These are phyloP conservation scores for Notholithocarpus densiflorus DNA, from an alignment of 306 rosid species.

Conservation along the genomic window DNA sequence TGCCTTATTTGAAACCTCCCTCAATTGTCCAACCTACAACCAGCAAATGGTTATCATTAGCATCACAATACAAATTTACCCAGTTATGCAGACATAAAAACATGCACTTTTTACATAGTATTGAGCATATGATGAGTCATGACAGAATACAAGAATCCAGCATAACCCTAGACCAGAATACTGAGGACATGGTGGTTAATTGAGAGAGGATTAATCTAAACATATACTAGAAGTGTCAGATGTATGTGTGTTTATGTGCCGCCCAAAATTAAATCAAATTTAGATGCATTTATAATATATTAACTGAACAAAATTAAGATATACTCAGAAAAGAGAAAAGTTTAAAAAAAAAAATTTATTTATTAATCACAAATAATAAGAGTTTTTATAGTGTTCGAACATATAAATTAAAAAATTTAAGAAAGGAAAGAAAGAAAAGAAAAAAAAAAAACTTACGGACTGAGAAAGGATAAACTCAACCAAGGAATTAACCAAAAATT, in stretches of 20 bases:
- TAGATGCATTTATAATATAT: not conserved
- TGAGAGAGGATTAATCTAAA: not conserved
- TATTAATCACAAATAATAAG: too few species aligned
- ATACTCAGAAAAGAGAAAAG: not conserved
- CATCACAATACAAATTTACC: not conserved
- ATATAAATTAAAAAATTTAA: not conserved
- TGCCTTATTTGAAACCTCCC: constrained; percentile 66
- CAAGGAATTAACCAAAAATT: not conserved
- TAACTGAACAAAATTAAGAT: not conserved
- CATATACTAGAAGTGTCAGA: not conserved
- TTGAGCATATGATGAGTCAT: not conserved
- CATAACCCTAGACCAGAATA: not conserved
- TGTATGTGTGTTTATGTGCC: not conserved
- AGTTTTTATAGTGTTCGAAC: too few species aligned
- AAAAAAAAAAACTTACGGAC: not conserved
- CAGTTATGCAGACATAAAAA: not conserved
- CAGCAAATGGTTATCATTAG: constrained; percentile 9
- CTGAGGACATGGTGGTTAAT: not conserved
- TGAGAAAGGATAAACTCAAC: not conserved
- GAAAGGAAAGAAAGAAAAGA: not conserved
- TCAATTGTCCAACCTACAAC: constrained; percentile 79
- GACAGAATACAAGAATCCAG: not conserved
- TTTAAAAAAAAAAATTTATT: too few species aligned
- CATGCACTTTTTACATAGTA: not conserved
- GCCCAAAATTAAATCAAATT: not conserved